phyloP scores from a whole-genome alignment of 352 stramenopile species.

The Phytophthora fragariae region DNA sequence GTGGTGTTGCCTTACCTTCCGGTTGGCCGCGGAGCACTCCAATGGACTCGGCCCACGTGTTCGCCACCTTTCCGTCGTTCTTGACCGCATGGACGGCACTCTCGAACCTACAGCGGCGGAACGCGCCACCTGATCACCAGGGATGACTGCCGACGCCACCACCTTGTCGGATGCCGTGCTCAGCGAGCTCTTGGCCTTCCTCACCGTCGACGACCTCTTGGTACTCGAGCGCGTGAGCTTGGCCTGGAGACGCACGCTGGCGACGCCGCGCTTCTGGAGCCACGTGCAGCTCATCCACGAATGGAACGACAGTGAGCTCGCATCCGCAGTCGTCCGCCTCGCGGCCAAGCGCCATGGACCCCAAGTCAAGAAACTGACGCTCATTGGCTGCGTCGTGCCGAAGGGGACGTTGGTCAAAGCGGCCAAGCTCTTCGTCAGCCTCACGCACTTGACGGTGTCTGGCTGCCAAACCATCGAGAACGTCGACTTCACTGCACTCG shows the following conservation, averaged over 20 bases:
- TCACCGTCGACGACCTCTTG: constrained; percentile 61
- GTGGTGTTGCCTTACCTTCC: constrained; percentile 11
- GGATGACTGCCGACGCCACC: constrained; percentile 24
- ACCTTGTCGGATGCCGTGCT: constrained; percentile 29
- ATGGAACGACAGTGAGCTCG: constrained; percentile 37
- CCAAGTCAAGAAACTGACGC: constrained; percentile 46
- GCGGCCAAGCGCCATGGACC: constrained; percentile 50
- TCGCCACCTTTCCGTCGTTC: constrained; percentile 6
- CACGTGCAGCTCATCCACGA: constrained; percentile 45
- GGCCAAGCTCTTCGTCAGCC: constrained; percentile 38
- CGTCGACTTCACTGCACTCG: constrained; percentile 47
- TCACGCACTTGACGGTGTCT: constrained; percentile 60
- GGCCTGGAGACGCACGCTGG: constrained; percentile 46
- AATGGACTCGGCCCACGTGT: constrained; percentile 36
- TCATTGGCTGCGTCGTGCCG: constrained; percentile 60
- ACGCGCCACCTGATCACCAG: constrained; percentile 12
- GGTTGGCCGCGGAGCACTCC: constrained; percentile 22
- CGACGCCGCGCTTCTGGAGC: constrained; percentile 41
- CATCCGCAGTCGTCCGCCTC: constrained; percentile 34
- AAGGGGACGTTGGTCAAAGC: constrained; percentile 41
- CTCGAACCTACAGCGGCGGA: constrained; percentile 34
- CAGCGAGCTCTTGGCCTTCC: constrained; percentile 55
- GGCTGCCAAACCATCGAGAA: constrained; percentile 65
- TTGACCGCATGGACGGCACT: constrained; percentile 3
- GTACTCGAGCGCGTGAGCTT: constrained; percentile 53